phyloP scores from a whole-genome alignment of 129 eudicot species.

The Dittrichia graveolens region DNA sequence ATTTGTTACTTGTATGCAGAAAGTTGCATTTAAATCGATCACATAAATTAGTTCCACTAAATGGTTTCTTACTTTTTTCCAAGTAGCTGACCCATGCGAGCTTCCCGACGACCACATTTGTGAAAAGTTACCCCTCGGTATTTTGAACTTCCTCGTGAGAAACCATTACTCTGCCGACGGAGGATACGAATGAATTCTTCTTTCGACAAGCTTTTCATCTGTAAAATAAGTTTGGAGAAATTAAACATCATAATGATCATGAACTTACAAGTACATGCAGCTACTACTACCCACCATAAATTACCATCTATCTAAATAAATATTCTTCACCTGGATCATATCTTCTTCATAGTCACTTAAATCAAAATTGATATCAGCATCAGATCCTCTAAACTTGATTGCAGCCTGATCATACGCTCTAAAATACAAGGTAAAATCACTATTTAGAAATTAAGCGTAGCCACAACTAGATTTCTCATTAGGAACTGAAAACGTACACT shows the following conservation, averaged over 20 bases:
- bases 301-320: constrained; percentile 6
- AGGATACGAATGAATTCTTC: constrained; percentile 88
- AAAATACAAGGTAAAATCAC: constrained; percentile 20
- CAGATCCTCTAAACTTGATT: constrained; percentile 86
- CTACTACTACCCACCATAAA: constrained; percentile 4
- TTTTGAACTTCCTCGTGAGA: constrained; percentile 80
- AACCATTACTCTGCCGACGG: constrained; percentile 83
- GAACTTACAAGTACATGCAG: too few species aligned
- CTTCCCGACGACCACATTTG: constrained; percentile 95
- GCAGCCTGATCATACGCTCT: constrained; percentile 98
- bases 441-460: neutral
- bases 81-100: constrained; percentile 86
- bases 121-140: constrained; percentile 87
- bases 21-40: constrained; percentile 17
- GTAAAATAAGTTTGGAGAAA: constrained; percentile 28
- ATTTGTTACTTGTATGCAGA: constrained; percentile 1
- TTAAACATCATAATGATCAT: constrained; percentile 10
- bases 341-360: constrained; percentile 76
- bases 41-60: constrained; percentile 13
- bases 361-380: constrained; percentile 81
- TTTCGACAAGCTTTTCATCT: constrained; percentile 70
- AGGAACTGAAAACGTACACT: constrained; percentile 31
- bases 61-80: constrained; percentile 74
- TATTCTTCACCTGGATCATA: constrained; percentile 60
- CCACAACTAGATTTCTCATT: constrained; percentile 2